These are phyloP conservation scores for Fusarium sp. DNA, from an alignment of 2,329 filamentous ascomycete genomes.

Conservation along the genomic window DNA sequence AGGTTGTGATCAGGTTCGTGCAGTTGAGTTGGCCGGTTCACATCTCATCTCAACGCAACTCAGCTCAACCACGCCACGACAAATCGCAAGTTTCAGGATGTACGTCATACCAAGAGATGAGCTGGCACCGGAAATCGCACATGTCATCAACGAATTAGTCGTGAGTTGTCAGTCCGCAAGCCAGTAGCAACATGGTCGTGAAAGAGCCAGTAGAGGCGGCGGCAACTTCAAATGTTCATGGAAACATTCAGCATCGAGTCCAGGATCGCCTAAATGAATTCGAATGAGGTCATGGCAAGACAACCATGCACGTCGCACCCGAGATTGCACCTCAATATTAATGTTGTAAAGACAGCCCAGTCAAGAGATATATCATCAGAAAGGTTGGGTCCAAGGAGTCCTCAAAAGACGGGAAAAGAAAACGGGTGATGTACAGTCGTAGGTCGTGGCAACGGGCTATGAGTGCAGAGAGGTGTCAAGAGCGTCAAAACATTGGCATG, in stretches of 20 bases:
- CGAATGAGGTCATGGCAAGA: slow-evolving; percentile 24
- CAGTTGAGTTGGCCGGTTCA: slow-evolving; percentile 29
- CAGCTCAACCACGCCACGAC: slow-evolving; percentile 22
- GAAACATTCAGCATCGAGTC: slow-evolving; percentile 33
- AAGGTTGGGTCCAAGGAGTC: slow-evolving; percentile 38
- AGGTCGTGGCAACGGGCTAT: slow-evolving; percentile 45
- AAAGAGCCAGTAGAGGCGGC: slow-evolving; percentile 14
- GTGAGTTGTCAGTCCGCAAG: slow-evolving; percentile 34
- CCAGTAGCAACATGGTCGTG: slow-evolving; percentile 26
- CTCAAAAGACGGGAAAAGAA: slow-evolving; percentile 40
- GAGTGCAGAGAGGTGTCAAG: slow-evolving; percentile 31
- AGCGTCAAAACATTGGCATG: slow-evolving; percentile 42
- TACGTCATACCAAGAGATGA: slow-evolving; percentile 41
- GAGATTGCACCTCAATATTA: slow-evolving; percentile 40
- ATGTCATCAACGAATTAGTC: slow-evolving; percentile 45
- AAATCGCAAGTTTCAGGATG: slow-evolving; percentile 38
- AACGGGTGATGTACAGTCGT: slow-evolving; percentile 48
- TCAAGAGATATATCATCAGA: slow-evolving; percentile 47
- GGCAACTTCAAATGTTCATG: slow-evolving; percentile 15
- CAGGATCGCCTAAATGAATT: slow-evolving; percentile 35
- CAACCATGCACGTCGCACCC: slow-evolving; percentile 37
- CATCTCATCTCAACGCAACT: slow-evolving; percentile 27
- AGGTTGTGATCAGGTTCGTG: slow-evolving; percentile 3
- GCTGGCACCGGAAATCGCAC: slow-evolving; percentile 42
- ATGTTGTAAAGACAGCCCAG: slow-evolving; percentile 38